A percentile compares a stretch with the other conserved stretches of the same genome.
Conservation (phyloP, 1,284 basidiomycete species). For the Cryptococcus hybrid region DNA sequence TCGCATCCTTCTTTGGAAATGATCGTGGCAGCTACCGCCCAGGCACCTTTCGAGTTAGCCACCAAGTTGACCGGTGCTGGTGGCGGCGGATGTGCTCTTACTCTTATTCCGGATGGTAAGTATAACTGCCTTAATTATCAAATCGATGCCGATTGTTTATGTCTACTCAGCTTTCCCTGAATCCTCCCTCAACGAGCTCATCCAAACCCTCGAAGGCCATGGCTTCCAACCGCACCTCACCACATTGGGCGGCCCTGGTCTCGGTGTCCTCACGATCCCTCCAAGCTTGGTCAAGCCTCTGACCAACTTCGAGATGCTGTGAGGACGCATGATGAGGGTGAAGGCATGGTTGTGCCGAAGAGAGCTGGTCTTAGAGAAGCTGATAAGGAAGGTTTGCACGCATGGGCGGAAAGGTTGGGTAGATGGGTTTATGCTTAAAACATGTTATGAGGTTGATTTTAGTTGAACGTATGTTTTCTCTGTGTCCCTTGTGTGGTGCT, state of each 20-base stretch:
- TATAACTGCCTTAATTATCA: not conserved
- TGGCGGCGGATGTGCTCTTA: slow-evolving; percentile 97
- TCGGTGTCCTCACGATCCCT: slow-evolving; percentile 61
- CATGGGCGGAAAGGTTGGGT: slow-evolving; percentile 29
- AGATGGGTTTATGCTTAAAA: slow-evolving; percentile 23
- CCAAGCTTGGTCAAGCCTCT: not conserved
- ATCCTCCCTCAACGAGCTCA: slow-evolving; percentile 59
- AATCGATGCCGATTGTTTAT: not conserved
- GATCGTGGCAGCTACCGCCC: slow-evolving; percentile 68
- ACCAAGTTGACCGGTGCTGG: slow-evolving; percentile 99
- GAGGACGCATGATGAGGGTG: slow-evolving; percentile 17
- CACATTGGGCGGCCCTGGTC: slow-evolving; percentile 86
- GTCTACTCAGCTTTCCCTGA: slow-evolving; percentile 61
- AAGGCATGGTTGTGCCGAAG: slow-evolving; percentile 28
- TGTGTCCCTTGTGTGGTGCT: too few relatives aligned
- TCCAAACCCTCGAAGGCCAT: slow-evolving; percentile 59
- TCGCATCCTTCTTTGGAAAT: slow-evolving; percentile 85
- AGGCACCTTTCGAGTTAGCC: slow-evolving; percentile 65
- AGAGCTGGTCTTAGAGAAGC: slow-evolving; percentile 27
- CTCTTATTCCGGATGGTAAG: slow-evolving; percentile 82
- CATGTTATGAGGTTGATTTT: not conserved
- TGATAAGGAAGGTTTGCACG: slow-evolving; percentile 17
- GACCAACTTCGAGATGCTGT: slow-evolving; percentile 10
- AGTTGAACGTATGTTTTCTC: too few relatives aligned
- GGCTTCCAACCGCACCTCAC: slow-evolving; percentile 87